Base-by-base conservation (phyloP, 345 rosid species). In the Aurinia saxatilis region DNA sequence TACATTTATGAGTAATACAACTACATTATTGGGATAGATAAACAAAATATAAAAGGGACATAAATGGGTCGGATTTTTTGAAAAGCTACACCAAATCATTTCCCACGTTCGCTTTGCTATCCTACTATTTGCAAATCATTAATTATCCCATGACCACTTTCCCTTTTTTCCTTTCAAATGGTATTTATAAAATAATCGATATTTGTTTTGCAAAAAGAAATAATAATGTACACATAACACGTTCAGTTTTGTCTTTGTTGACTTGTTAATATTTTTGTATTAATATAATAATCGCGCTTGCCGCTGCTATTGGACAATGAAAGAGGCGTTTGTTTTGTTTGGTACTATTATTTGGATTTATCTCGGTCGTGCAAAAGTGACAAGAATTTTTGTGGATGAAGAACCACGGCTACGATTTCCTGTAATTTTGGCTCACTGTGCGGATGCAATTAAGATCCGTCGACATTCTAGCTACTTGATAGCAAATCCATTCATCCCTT, bases 81-180 rank as follows among this genome's bases (percentile, higher is more conserved):
- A 44, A 60, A 60, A 68, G 55, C 56, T 68, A 68, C 15, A 52
- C 50, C 60, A 47, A 71, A 64, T 71, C 31, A 64, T 64, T 71
- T 66, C 50, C 59, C 72, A 67, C 66, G 67, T 67, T 72, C 48
- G 54, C 59, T 67, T 18, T 12, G 56, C 12, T 33, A 47, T 40
- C 29, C 13, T 70, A 63, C 68, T 63, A 56, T 57, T 60, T 57
- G 47, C 73, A 34, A 40, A 57, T 48, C 38, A 19, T 39, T 33
- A 39, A 63, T 50, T 19, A 41, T 60, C 39, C 54, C 55, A 59
- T 50, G n/a, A 33, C n/a, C 18, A 23, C 54, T 37, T 45, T 23
- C 2, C 17, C 7, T 15, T 21, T 45, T 31, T 33, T 15, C 12
- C 6, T 3, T n/a, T 18, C n/a, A n/a, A n/a, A n/a, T n/a, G n/a